These are phyloP conservation scores for Isatis lusitanica DNA, from an alignment of 441 rosid species.

Conservation along the genomic window DNA sequence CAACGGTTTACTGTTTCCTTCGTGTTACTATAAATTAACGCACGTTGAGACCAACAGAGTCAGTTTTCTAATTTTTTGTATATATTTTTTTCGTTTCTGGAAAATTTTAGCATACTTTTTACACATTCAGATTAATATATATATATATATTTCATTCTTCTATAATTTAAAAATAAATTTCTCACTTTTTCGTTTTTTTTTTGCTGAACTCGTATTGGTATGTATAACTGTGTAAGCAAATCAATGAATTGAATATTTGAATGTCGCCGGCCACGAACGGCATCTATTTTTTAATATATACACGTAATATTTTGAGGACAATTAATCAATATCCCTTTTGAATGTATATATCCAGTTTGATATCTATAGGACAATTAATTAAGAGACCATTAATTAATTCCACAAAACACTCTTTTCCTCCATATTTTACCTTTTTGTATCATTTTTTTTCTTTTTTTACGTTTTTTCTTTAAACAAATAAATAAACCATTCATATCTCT, in stretches of 20 bases:
- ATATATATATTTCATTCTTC: background rate
- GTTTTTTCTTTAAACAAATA: background rate
- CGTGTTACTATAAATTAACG: too few relatives aligned
- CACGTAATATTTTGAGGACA: background rate
- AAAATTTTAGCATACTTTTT: too few relatives aligned
- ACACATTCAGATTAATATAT: background rate
- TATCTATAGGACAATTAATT: background rate
- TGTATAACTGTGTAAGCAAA: background rate
- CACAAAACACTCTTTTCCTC: background rate
- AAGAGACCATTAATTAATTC: background rate
- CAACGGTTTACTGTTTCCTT: too few relatives aligned
- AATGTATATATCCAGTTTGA: background rate
- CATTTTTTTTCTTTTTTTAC: too few relatives aligned
- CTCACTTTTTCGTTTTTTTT: background rate
- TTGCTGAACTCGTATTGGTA: background rate
- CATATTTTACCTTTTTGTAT: background rate
- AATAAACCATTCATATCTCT: background rate
- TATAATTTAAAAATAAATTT: too few relatives aligned
- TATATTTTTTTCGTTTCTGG: too few relatives aligned
- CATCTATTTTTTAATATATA: background rate
- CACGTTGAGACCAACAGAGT: too few relatives aligned
- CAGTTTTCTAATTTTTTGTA: too few relatives aligned
- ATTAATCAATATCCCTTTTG: too few relatives aligned
- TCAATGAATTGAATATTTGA: background rate
- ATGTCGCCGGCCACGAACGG: conserved; percentile 12